Percentiles rank a stretch among this genome's conserved stretches.
phyloP scores from a whole-genome alignment of 176 grass and related monocot genomes.

The Bromus sterilis region DNA sequence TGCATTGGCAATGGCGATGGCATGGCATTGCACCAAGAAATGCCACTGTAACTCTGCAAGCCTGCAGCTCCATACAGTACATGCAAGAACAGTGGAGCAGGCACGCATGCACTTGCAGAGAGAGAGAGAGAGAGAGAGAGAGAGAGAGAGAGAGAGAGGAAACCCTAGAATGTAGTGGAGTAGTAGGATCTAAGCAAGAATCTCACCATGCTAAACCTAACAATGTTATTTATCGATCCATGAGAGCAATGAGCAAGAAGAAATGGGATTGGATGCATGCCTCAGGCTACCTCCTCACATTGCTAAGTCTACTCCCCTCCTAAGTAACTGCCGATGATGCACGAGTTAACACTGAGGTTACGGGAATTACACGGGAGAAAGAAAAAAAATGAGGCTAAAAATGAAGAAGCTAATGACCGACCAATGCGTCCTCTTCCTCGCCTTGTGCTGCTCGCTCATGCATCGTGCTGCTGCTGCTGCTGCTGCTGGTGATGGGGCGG shows the following conservation, averaged over 20 bases:
- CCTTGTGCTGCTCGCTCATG: slow-evolving; percentile 15
- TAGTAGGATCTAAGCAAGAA: neutral
- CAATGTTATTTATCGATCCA: slow-evolving; percentile 24
- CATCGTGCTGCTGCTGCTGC: slow-evolving; percentile 21
- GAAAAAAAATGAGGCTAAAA: neutral
- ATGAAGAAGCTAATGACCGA: slow-evolving; percentile 30
- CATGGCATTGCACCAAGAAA: slow-evolving; percentile 16
- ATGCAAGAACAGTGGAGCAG: slow-evolving; percentile 1
- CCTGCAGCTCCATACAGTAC: neutral
- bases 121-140: neutral
- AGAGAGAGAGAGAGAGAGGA: neutral
- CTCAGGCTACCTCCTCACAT: slow-evolving; percentile 4
- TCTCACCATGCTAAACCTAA: slow-evolving; percentile 20
- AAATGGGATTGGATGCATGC: neutral
- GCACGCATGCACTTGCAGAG: slow-evolving; percentile 5
- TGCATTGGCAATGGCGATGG: neutral
- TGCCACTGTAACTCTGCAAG: neutral
- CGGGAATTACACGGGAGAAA: slow-evolving; percentile 33
- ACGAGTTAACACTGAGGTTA: slow-evolving; percentile 26
- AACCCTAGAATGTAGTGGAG: neutral
- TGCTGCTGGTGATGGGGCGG: neutral
- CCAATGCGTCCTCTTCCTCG: slow-evolving; percentile 36
- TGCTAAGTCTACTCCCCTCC: slow-evolving; percentile 2
- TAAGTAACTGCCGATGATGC: slow-evolving; percentile 15
- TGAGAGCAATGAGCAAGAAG: neutral